These are phyloP conservation scores for Ophiostoma sp. DNA, from an alignment of 2,329 filamentous ascomycete species.

Conservation along the genomic window DNA sequence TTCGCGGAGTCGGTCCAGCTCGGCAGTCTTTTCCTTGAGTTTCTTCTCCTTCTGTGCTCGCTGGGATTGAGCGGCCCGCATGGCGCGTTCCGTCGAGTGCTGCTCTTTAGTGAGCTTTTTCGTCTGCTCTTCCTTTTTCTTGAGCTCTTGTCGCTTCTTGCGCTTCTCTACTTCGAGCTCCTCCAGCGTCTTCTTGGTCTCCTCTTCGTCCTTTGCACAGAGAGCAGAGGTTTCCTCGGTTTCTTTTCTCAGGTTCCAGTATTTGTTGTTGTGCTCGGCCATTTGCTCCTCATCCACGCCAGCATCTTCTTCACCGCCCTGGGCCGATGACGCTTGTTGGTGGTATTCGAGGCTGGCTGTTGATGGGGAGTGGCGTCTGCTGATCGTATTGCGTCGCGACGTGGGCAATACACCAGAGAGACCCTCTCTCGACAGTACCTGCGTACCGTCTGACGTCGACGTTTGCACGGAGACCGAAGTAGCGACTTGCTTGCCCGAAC, in stretches of 20 bases:
- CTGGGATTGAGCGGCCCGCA: conserved; percentile 72
- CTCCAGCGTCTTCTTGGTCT: conserved; percentile 59
- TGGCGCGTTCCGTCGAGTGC: conserved; percentile 71
- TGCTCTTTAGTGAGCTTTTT: conserved; percentile 78
- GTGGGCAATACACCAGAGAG: conserved; percentile 35
- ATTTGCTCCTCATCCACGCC: conserved; percentile 62
- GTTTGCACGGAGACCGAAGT: conserved; percentile 25
- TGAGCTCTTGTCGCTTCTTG: conserved; percentile 68
- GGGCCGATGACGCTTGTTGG: conserved; percentile 19
- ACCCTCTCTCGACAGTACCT: conserved; percentile 60
- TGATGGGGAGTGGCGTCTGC: conserved; percentile 70
- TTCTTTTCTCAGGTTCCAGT: conserved; percentile 75
- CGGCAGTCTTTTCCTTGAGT: conserved; percentile 62
- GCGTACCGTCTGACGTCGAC: conserved; percentile 27
- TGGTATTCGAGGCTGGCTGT: conserved; percentile 52
- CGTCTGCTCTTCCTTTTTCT: conserved; percentile 87
- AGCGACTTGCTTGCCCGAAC: conserved; percentile 27
- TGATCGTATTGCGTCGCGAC: conserved; percentile 61
- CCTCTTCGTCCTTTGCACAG: conserved; percentile 65
- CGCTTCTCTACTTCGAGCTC: conserved; percentile 74
- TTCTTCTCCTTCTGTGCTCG: conserved; percentile 71
- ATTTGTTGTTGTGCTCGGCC: conserved; percentile 71
- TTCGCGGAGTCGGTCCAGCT: conserved; percentile 64
- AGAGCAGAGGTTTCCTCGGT: conserved; percentile 72
- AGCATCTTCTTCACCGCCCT: conserved; percentile 36